Percentiles rank a stretch among this genome's conserved stretches.
These are phyloP conservation scores for Globisporangium barbulae DNA, from an alignment of 352 stramenopile species.

Conservation along the genomic window DNA sequence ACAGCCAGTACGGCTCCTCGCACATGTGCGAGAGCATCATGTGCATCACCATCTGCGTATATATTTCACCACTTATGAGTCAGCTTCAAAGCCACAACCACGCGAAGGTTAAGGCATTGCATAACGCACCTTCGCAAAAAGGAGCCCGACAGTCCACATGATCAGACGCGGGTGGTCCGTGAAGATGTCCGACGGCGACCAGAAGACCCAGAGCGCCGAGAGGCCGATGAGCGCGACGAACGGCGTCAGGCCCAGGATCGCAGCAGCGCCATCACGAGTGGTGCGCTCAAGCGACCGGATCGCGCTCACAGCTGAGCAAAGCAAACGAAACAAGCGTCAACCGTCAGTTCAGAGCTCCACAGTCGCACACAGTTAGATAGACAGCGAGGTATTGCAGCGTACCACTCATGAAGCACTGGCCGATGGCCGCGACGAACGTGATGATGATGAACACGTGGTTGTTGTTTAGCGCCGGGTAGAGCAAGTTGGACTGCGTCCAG, in stretches of 20 bases:
- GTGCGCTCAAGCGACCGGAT: conserved; percentile 63
- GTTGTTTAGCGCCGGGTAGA: conserved; percentile 70
- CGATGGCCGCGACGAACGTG: conserved; percentile 57
- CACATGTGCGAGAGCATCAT: conserved; percentile 89
- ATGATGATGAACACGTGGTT: conserved; percentile 78
- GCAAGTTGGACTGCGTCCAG: conserved; percentile 58
- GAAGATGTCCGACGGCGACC: conserved; percentile 82
- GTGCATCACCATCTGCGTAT: conserved; percentile 82
- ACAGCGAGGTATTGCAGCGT: conserved; percentile 6
- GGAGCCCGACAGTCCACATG: conserved; percentile 80
- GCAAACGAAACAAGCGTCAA: conserved; percentile 7
- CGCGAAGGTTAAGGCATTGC: not conserved
- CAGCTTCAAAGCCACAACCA: not conserved
- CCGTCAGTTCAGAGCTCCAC: not conserved
- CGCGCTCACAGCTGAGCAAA: conserved; percentile 46
- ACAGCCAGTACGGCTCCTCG: conserved; percentile 80
- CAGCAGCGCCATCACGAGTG: conserved; percentile 54
- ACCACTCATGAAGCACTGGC: conserved; percentile 77
- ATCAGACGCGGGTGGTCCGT: conserved; percentile 77
- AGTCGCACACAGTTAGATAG: not conserved
- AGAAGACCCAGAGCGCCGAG: conserved; percentile 72
- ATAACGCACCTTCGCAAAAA: conserved; percentile 70
- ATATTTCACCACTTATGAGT: not conserved
- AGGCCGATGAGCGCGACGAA: conserved; percentile 66
- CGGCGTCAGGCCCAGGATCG: conserved; percentile 58